Evolutionary conservation across 495 filamentous ascomycete genomes (phyloP).

Genomic region (Tuber borchii): DNA sequence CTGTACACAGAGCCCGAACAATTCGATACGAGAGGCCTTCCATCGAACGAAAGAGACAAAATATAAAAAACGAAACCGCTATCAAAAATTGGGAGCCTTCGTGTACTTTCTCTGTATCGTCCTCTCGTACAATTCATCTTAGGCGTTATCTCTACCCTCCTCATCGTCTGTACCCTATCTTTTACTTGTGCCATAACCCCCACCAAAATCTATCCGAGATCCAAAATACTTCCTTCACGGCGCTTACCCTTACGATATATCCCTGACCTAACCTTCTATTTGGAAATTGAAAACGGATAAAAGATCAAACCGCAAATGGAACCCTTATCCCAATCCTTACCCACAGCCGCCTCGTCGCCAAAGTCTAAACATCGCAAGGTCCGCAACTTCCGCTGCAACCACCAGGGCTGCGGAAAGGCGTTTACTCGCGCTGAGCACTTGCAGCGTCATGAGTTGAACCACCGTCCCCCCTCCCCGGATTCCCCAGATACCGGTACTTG

Average conservation of each 20-base stretch:
- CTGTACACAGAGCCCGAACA: neutral
- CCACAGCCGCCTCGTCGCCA: slow-evolving; percentile 9
- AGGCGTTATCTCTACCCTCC: neutral
- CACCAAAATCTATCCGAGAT: neutral
- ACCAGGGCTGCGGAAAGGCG: slow-evolving; percentile 50
- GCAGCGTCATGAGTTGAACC: slow-evolving; percentile 55
- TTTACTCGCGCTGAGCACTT: slow-evolving; percentile 57
- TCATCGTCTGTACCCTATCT: neutral
- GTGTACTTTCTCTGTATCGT: neutral
- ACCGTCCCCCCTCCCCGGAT: slow-evolving; percentile 49
- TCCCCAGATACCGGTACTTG: slow-evolving; percentile 51
- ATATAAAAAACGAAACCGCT: neutral
- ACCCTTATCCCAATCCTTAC: neutral
- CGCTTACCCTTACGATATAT: neutral
- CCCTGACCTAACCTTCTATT: neutral
- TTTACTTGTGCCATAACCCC: neutral
- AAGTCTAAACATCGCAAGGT: neutral
- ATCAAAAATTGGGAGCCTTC: neutral
- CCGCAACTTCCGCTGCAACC: slow-evolving; percentile 45
- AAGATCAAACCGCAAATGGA: neutral
- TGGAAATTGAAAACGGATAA: neutral
- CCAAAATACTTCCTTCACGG: neutral
- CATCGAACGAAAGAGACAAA: neutral
- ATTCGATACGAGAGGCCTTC: neutral
- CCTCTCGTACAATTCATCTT: neutral